phyloP scores from a whole-genome alignment of 2,329 filamentous ascomycete genomes.

The Aspergillus unguis region DNA sequence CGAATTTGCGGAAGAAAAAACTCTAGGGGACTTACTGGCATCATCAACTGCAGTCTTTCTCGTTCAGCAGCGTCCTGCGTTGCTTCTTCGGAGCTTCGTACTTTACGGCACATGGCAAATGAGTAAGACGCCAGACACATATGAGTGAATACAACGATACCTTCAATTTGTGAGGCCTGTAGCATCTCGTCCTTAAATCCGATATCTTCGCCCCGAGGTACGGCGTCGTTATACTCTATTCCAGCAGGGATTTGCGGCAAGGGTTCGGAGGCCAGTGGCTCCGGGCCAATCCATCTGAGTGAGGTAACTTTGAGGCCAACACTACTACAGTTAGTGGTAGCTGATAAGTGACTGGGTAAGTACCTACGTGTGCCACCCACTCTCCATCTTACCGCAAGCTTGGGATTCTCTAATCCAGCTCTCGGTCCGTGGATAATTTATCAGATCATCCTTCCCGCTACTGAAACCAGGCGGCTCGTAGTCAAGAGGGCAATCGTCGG shows the following conservation, averaged over 20 bases:
- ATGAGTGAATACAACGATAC: background rate
- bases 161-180: background rate
- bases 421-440: conserved; percentile 37
- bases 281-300: conserved; percentile 30
- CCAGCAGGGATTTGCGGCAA: conserved; percentile 26
- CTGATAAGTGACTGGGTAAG: background rate
- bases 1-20: background rate
- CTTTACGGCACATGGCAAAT: background rate
- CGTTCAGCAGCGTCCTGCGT: conserved; percentile 30
- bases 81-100: conserved; percentile 17
- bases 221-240: conserved; percentile 29
- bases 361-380: conserved; percentile 41
- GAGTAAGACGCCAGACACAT: background rate
- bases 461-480: conserved; percentile 45
- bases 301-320: conserved; percentile 35
- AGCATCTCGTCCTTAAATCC: conserved; percentile 19
- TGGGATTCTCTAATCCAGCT: conserved; percentile 39
- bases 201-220: conserved; percentile 25
- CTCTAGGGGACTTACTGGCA: conserved; percentile 18
- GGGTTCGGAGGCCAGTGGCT: conserved; percentile 22
- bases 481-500: conserved; percentile 35
- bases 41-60: conserved; percentile 32
- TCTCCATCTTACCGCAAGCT: conserved; percentile 32
- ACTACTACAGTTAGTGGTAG: conserved; percentile 21
- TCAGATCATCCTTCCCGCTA: conserved; percentile 22